Base-by-base conservation (phyloP, 306 rosid species). In the Mucuna pruriens region DNA sequence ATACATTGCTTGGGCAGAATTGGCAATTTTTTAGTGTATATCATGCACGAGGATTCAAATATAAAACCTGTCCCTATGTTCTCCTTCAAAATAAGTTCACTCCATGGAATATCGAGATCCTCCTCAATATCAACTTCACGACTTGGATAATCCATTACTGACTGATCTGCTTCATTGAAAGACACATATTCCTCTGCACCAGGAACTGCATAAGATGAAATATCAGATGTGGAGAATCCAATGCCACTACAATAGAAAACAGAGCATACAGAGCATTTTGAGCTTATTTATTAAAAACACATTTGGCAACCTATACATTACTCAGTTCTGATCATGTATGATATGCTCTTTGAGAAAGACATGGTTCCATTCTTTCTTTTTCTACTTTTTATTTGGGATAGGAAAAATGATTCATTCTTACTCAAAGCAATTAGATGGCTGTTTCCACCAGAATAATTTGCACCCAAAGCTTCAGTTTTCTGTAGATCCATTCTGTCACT, bases 11-110 rank as follows among this genome's bases (percentile, higher is more conserved):
- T 19, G 57, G 6, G 64, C 40, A 85, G 29, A 58, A 83, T 62
- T 26, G 8, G 72, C 38, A 75, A 40, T 25, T 15, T 23, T 12
- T 70, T 66, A 33, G 61, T 11, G 49, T 46, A 77, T 46, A 64
- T 58, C 39, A 67, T 34, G 60, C 46, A 73, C 11, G 12, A 70
- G 34, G 52, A 42, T 62, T 79, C 64, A 74, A 42, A 79, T 60
- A 70, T 6, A 61, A 31, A 82, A 95, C 99, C 99, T 85, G 95
- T 90, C 82, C 99, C 99, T 45, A 95, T 93, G 88, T 78, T 86
- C 79, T 93, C 92, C 86, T 90, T 95, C 64, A 95, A 22, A 81
- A 75, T 80, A 84, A 95, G 92, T 57, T 93, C 99, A 61, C 74
- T 74, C 97, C 97, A 95, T 8, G 90, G 91, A 82, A 95, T 93